These are phyloP conservation scores for Symbiodinium pilosum DNA, from an alignment of 73 alveolate genomes.

Conservation along the genomic window DNA sequence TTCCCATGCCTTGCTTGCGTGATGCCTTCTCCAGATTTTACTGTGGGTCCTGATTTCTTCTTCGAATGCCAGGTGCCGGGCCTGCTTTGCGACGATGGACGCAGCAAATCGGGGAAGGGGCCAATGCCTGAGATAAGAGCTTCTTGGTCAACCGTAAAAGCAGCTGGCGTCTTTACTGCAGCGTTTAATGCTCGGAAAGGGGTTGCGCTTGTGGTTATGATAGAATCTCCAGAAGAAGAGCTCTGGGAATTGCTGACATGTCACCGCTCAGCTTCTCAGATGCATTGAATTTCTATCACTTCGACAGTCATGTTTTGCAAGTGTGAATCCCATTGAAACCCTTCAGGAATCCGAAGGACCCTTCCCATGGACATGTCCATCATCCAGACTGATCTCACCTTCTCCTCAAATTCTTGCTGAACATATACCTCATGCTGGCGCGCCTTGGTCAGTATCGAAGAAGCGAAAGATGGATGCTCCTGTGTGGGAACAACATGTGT, in stretches of 20 bases:
- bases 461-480: no score
- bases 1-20: no score
- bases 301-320: background rate
- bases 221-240: background rate
- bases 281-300: background rate
- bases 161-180: no score
- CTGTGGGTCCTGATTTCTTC: no score
- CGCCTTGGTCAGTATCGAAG: no score
- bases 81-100: background rate
- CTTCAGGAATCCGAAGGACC: background rate
- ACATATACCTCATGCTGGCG: no score
- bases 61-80: background rate
- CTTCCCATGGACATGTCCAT: background rate
- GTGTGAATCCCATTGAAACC: background rate
- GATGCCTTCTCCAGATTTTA: no score
- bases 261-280: background rate
- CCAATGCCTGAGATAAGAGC: background rate
- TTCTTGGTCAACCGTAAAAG: background rate
- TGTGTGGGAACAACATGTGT: no score
- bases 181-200: no score
- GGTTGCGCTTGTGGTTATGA: background rate
- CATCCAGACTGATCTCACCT: background rate
- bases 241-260: conserved; percentile 7
- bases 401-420: no score
- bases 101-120: background rate